Base-by-base conservation (phyloP, 1,284 basidiomycete species). In the Cryptococcus sp. region DNA sequence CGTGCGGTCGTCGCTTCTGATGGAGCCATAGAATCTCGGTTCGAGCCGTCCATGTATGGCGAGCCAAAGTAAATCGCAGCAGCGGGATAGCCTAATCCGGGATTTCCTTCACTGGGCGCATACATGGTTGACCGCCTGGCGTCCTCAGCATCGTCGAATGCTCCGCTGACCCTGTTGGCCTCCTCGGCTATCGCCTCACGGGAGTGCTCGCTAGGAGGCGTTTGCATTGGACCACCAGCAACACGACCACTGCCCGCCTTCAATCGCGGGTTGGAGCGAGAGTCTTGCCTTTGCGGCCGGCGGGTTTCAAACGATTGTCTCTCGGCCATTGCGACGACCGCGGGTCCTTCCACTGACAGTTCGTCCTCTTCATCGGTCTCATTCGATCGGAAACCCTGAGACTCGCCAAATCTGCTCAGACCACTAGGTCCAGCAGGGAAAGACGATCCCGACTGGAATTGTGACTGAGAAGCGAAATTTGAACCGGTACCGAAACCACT, bases 301-400 rank as follows among this genome's bases (percentile, higher is more conserved):
- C 69, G 72, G 19, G 69, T 69, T 43, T 76, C 75, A 43, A 77
- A 68, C 10, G 69, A 71, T 45, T 69, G 71, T 42, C 72, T 60
- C 52, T 71, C 64, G 15, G 76, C 76, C 52, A 72, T 70, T 3
- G 70, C 62, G 3, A 73, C 70, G 0, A 76, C 64, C 3, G 70
- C 75, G 0, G 70, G 67, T 25, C 67, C 73, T 51, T 71, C 73
- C n/a, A 56, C 58, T 30, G 68, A 72, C 7, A 63, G 61, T 8
- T 43, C 58, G 43, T 69, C 70, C 39, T 74, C 73, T 13, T 75
- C 75, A 48, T 72, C 72, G 38, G 75, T 70, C 48, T 75, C 76
- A 47, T 67, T 68, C 25, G 71, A 65, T 27, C 65, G 60, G 62
- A 75, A 73, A 19, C 65, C 64, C 16, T 54, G 54, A 13, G 66